A percentile compares a stretch with the other conserved stretches of the same genome.
phyloP scores from a whole-genome alignment of 192 early-diverging fungal species.

The Backusella luteola region DNA sequence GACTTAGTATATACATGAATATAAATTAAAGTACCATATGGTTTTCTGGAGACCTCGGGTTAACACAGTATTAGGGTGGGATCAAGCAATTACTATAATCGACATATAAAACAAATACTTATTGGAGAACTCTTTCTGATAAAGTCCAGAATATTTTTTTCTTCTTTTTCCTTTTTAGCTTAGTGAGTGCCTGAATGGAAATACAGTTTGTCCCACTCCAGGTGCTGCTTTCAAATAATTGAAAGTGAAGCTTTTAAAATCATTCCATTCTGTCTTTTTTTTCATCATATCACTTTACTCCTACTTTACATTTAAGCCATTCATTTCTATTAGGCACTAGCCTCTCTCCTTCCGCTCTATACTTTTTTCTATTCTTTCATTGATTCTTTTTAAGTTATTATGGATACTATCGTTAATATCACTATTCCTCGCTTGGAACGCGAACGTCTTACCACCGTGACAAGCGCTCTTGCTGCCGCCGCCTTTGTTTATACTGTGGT shows the following conservation, averaged over 20 bases:
- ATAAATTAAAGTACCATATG: neutral
- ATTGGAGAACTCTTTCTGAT: neutral
- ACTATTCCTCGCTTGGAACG: constrained; percentile 1
- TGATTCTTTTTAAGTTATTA: neutral
- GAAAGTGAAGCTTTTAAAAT: neutral
- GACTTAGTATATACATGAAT: neutral
- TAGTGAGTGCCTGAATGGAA: neutral
- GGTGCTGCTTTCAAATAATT: neutral
- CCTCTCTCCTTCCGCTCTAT: neutral
- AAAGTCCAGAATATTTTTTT: neutral
- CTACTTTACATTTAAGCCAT: neutral
- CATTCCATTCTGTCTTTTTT: neutral
- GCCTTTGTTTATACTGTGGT: neutral
- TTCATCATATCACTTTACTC: neutral
- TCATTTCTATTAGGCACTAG: neutral
- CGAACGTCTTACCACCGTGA: neutral
- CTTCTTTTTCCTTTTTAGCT: neutral
- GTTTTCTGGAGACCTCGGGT: neutral
- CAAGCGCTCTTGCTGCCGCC: neutral
- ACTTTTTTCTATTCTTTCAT: neutral
- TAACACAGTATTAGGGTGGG: too few species aligned
- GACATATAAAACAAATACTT: neutral
- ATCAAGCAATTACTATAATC: neutral
- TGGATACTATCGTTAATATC: neutral
- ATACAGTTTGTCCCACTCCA: neutral